Evolutionary conservation across 352 stramenopile genomes (phyloP), one percentile per base, ranked within the genome.

Genomic region (Globisporangium camurandrum): DNA sequence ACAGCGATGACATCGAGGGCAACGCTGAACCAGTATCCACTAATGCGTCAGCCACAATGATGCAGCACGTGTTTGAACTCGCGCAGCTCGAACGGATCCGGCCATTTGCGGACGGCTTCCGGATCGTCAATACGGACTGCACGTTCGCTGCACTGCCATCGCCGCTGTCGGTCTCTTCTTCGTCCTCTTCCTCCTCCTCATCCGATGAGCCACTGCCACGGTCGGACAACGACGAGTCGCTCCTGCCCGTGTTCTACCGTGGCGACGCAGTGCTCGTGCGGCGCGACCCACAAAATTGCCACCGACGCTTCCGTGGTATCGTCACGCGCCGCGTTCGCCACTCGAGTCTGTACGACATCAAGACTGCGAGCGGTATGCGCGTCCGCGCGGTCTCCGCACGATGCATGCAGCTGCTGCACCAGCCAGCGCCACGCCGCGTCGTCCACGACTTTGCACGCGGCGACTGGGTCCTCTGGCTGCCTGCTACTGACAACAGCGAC

Each of bases 261-360:
- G 69, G 75, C 10, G 75, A 86, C 37, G 53, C 58, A 6, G 69
- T 86, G 12, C 46, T 78, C n/a, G 82, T 86, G 26, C 64, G 55
- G 27, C 45, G 48, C 14, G n/a, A n/a, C n/a, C n/a, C n/a, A n/a
- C n/a, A n/a, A n/a, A n/a, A n/a, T n/a, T n/a, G n/a, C n/a, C n/a
- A n/a, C n/a, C 67, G 63, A 0, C 71, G 65, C 50, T 66, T 75
- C 26, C 55, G 59, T 37, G 71, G 71, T 17, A 67, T 37, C 16
- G 53, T 84, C 30, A 43, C 55, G 1, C 62, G 59, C 17, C 70
- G 70, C 17, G 69, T 86, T 34, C 46, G 48, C 1, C 41, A 26
- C 33, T 77, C 75, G 22, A 67, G 71, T 50, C 83, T 86, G 46
- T 86, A 86, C 61, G 67, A 76, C 45, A 59, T 86, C 23, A 54